A percentile compares a stretch with the other conserved stretches of the same genome.
These are phyloP conservation scores for Crithidia mellificae DNA, from an alignment of 208 protist genomes.

Conservation along the genomic window DNA sequence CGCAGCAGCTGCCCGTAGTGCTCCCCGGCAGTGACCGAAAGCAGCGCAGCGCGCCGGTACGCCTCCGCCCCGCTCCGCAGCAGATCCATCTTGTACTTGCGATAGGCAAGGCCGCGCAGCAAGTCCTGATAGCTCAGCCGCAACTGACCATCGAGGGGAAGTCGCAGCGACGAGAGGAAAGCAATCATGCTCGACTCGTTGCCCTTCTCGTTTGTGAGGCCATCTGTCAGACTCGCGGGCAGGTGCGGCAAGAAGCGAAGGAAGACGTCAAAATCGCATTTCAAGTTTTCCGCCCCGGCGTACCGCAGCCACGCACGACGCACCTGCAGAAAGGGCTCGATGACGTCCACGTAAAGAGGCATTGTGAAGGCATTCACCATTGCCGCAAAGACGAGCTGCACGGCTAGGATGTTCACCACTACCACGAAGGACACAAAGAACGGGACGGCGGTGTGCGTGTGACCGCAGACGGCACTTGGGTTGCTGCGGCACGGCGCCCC, in stretches of 20 bases:
- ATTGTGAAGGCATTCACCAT: conserved; percentile 31
- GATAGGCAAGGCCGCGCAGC: conserved; percentile 34
- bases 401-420: conserved; percentile 20
- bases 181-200: conserved; percentile 28
- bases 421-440: conserved; percentile 46
- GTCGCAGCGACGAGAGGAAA: conserved; percentile 40
- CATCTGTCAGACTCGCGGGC: conserved; percentile 17
- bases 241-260: conserved; percentile 17
- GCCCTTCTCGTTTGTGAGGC: conserved; percentile 18
- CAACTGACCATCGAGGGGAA: conserved; percentile 40
- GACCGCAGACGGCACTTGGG: conserved; percentile 14
- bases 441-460: conserved; percentile 27
- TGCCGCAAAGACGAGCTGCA: conserved; percentile 31
- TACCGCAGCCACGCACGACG: conserved; percentile 29
- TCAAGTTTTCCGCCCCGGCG: conserved; percentile 11
- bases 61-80: not conserved
- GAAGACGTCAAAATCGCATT: conserved; percentile 19
- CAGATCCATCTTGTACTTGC: conserved; percentile 23
- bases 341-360: conserved; percentile 23
- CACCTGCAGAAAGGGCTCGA: conserved; percentile 34
- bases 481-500: conserved; percentile 17
- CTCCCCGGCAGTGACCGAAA: conserved; percentile 13
- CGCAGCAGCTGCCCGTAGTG: conserved; percentile 27
- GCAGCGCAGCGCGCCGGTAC: conserved; percentile 1
- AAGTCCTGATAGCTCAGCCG: conserved; percentile 38